phyloP scores from a whole-genome alignment of 2,329 filamentous ascomycete species.

The Huntiella savannae region DNA sequence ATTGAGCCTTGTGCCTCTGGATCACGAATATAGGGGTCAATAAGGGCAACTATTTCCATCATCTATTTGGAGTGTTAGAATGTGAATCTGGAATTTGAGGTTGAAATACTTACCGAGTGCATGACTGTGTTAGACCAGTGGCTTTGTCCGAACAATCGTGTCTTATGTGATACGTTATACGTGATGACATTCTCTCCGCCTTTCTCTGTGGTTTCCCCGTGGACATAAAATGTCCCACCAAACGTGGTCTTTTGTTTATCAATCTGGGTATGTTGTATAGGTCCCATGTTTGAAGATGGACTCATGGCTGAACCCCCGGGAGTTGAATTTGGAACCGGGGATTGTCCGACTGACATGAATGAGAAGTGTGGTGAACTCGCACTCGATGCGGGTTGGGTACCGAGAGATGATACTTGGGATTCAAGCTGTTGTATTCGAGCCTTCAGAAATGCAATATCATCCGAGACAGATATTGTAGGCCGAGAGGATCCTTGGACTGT shows the following conservation, averaged over 20 bases:
- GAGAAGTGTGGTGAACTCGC: no score
- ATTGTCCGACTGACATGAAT: no score
- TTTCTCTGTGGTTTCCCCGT: slow-evolving; percentile 19
- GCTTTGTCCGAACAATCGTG: slow-evolving; percentile 35
- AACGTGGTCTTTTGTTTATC: slow-evolving; percentile 21
- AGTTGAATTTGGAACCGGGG: no score
- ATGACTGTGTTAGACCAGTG: slow-evolving; percentile 33
- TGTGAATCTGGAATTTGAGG: no score
- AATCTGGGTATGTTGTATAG: slow-evolving; percentile 15
- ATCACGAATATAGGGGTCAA: slow-evolving; percentile 24
- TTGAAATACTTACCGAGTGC: slow-evolving; percentile 21
- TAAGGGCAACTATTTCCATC: slow-evolving; percentile 8
- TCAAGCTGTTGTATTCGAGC: neutral
- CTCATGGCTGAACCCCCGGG: no score
- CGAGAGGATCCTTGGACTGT: no score
- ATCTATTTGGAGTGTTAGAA: neutral
- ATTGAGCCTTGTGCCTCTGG: slow-evolving; percentile 19
- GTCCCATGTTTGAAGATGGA: no score
- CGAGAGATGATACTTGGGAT: neutral
- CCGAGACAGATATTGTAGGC: neutral
- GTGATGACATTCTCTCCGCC: slow-evolving; percentile 18
- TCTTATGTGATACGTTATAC: slow-evolving; percentile 33
- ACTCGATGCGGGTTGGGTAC: neutral
- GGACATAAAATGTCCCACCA: slow-evolving; percentile 25
- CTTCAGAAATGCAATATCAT: neutral